A percentile compares a stretch with the other conserved stretches of the same genome.
phyloP scores from a whole-genome alignment of 495 filamentous ascomycete species.

The Amorphotheca resinae region DNA sequence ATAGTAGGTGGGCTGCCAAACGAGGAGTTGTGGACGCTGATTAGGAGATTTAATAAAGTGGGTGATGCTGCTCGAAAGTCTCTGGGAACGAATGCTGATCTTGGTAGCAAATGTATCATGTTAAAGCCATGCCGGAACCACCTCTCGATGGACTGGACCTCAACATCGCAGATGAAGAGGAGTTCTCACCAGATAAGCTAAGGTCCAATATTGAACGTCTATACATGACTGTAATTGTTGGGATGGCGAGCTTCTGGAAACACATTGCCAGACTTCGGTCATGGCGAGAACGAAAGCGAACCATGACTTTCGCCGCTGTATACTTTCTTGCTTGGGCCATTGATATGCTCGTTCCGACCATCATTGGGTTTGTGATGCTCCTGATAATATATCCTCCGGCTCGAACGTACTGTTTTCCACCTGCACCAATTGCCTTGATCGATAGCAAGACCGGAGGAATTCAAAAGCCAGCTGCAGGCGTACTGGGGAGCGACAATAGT shows the following conservation, averaged over 20 bases:
- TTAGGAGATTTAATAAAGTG: slow-evolving; percentile 79
- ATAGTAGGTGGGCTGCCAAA: slow-evolving; percentile 66
- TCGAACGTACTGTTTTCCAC: slow-evolving; percentile 59
- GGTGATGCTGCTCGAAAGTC: background rate
- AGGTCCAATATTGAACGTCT: slow-evolving; percentile 69
- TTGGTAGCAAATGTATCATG: slow-evolving; percentile 72
- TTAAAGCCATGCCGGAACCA: slow-evolving; percentile 49
- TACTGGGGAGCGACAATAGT: slow-evolving; percentile 65
- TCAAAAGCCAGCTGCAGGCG: slow-evolving; percentile 55
- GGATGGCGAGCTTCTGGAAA: slow-evolving; percentile 50
- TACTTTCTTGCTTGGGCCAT: slow-evolving; percentile 68
- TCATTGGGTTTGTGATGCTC: slow-evolving; percentile 43
- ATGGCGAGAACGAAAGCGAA: slow-evolving; percentile 63
- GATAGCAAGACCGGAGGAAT: slow-evolving; percentile 48
- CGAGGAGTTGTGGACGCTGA: slow-evolving; percentile 71
- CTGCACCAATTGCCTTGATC: slow-evolving; percentile 54
- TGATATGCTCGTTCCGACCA: slow-evolving; percentile 55
- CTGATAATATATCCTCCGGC: slow-evolving; percentile 56
- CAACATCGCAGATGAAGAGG: slow-evolving; percentile 67
- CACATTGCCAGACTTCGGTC: slow-evolving; percentile 68
- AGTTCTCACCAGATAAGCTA: slow-evolving; percentile 79
- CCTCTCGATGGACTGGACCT: slow-evolving; percentile 58
- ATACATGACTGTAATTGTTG: slow-evolving; percentile 71
- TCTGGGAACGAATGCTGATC: slow-evolving; percentile 13
- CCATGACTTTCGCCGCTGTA: slow-evolving; percentile 51